Conservation (phyloP, 768 basidiomycete species). For the Hydnomerulius pinastri region DNA sequence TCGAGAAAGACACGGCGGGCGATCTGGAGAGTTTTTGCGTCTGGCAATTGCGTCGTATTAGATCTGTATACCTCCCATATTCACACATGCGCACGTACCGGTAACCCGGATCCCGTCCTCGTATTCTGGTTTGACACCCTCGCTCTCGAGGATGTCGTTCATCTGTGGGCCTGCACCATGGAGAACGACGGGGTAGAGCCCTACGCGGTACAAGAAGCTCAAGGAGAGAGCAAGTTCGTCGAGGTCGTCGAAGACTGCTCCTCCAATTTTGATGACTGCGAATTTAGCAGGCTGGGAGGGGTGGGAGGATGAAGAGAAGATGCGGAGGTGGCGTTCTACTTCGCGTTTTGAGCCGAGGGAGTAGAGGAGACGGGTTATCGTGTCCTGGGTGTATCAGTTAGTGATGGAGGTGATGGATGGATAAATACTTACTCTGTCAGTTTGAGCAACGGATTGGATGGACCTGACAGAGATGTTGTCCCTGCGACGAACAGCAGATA, state of each 20-base stretch:
- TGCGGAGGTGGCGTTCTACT: conserved; percentile 96
- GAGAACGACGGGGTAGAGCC: conserved; percentile 95
- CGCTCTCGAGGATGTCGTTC: conserved; percentile 90
- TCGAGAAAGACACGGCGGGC: conserved; percentile 97
- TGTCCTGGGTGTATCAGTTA: conserved; percentile 63
- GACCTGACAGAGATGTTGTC: conserved; percentile 38
- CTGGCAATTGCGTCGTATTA: conserved; percentile 43
- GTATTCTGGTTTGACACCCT: conserved; percentile 94
- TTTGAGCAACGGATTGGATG: conserved; percentile 68
- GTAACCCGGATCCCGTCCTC: conserved; percentile 98
- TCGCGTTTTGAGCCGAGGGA: conserved; percentile 97
- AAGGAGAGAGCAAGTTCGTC: conserved; percentile 94
- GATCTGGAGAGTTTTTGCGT: conserved; percentile 91
- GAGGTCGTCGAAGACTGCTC: conserved; percentile 89
- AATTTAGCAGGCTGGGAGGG: conserved; percentile 91
- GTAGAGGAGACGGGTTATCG: conserved; percentile 94
- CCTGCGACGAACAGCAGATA: conserved; percentile 41
- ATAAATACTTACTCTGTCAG: conserved; percentile 60
- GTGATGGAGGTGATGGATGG: not conserved
- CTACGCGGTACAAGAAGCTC: conserved; percentile 95
- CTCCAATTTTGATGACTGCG: conserved; percentile 97
- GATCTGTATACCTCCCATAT: too few species aligned
- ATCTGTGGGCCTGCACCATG: conserved; percentile 97
- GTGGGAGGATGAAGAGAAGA: conserved; percentile 93
- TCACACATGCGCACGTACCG: too few species aligned